Evolutionary conservation across 2,329 filamentous ascomycete genomes (phyloP).

Genomic region (Pestalotiopsis sp.): DNA sequence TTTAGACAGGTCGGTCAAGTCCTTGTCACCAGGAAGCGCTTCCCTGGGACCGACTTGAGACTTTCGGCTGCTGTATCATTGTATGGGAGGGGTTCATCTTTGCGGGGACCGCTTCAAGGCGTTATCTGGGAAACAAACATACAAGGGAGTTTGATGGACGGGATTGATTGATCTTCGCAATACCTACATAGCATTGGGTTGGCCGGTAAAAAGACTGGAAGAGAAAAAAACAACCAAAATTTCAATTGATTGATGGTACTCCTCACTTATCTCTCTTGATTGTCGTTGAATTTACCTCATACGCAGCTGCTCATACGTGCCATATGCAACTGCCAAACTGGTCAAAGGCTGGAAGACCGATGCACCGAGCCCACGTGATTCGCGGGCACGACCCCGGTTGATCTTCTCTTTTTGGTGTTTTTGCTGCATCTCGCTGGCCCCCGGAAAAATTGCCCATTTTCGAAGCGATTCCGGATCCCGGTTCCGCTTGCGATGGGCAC

Average conservation of each 20-base stretch:
- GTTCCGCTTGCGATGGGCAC: background rate
- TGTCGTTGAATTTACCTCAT: background rate
- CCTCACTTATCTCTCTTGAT: background rate
- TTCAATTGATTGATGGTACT: background rate
- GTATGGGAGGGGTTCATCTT: background rate
- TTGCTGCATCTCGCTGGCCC: background rate
- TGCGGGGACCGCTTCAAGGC: no score
- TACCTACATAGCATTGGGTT: background rate
- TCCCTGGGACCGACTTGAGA: background rate
- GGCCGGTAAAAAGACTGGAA: background rate
- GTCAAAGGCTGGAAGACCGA: background rate
- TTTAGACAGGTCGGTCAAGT: constrained; percentile 9
- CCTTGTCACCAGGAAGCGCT: background rate
- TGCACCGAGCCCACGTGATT: background rate
- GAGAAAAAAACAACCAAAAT: background rate
- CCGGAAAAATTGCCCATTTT: background rate
- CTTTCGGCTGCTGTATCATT: background rate
- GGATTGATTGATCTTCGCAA: background rate
- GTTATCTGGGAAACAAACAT: background rate
- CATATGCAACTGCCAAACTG: background rate
- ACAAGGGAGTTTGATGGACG: background rate
- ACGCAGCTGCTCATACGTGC: background rate
- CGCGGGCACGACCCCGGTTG: background rate
- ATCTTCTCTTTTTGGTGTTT: background rate
- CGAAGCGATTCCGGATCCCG: background rate